Base-by-base conservation (phyloP, 768 basidiomycete genomes). In the Leccinum uliginosum region DNA sequence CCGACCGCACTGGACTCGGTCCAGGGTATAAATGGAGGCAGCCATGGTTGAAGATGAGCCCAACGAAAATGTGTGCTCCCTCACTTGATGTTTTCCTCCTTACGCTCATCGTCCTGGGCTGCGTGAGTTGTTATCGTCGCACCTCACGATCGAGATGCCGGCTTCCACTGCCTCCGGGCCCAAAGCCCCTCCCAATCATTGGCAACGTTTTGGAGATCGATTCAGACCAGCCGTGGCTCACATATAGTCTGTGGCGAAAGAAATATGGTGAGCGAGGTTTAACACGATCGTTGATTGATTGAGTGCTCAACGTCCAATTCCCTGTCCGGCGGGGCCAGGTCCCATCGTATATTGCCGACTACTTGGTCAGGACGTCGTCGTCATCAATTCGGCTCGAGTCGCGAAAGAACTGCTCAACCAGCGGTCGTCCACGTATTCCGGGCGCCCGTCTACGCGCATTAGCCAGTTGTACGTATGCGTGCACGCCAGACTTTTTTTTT, bases 361-460 rank as follows among this genome's bases (percentile, higher is more conserved):
- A 8, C 59, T 70, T 6, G 64, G 68, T 23, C 70, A 70, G 34
- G 53, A 59, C 7, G 54, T 71, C 21, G 47, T 70, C 38, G 54
- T 70, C 50, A 66, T 70, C 40, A 71, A 68, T 32, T 70, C 70
- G 5, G 56, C 49, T 12, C 62, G 38, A 24, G 56, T 70, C 9
- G 69, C 69, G 24, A 66, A 50, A 47, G 63, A 72, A 35, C 43
- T 70, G 38, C 66, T 70, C 45, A 66, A 72, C 53, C 64, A 71
- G 32, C 66, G 71, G 23, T 72, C 69, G 14, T 62, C 66, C 17
- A 51, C 40, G 35, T 70, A 72, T 44, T 72, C 71, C 19, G 68
- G 60, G 24, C 70, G 68, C 48, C 68, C 68, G 6, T 40, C 65
- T 15, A 56, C 59, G 5, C 59, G 59, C 45, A 51, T 50, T 4